A percentile compares a stretch with the other conserved stretches of the same genome.
These are phyloP conservation scores for Malus hybrid DNA, from an alignment of 331 rosid species.

Conservation along the genomic window DNA sequence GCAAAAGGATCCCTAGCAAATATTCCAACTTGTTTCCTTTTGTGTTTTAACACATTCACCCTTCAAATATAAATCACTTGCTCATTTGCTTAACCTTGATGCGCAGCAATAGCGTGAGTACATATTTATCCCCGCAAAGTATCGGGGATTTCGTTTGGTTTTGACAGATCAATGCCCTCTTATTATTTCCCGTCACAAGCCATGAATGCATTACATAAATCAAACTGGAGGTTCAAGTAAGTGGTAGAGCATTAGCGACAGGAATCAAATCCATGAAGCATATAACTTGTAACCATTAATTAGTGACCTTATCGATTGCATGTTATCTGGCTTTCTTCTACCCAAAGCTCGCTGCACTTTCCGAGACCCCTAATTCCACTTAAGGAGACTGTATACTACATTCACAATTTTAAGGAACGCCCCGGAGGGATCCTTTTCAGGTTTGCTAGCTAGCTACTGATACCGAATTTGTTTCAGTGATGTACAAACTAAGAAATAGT, in stretches of 20 bases:
- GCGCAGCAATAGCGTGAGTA: not conserved
- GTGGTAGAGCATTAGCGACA: too few species aligned
- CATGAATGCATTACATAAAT: too few species aligned
- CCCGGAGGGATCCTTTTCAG: slow-evolving; percentile 84
- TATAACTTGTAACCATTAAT: not conserved
- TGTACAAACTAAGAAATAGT: not conserved
- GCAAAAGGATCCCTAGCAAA: too few species aligned
- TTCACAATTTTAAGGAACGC: slow-evolving; percentile 84
- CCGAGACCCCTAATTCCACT: slow-evolving; percentile 60
- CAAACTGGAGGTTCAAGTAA: too few species aligned
- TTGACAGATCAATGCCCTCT: too few species aligned
- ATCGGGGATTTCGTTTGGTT: too few species aligned
- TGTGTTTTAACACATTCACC: not conserved
- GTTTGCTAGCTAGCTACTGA: slow-evolving; percentile 32
- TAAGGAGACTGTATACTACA: slow-evolving; percentile 86
- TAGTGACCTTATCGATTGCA: slow-evolving; percentile 2
- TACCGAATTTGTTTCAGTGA: not conserved
- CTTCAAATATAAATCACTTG: not conserved
- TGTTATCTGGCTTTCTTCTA: slow-evolving; percentile 80
- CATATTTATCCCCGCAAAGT: too few species aligned
- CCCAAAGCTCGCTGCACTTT: slow-evolving; percentile 79
- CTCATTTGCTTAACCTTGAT: not conserved
- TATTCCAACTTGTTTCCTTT: too few species aligned
- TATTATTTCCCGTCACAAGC: too few species aligned
- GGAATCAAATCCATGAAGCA: too few species aligned